These are phyloP conservation scores for Prunus mira DNA, from an alignment of 306 rosid genomes.

Conservation along the genomic window DNA sequence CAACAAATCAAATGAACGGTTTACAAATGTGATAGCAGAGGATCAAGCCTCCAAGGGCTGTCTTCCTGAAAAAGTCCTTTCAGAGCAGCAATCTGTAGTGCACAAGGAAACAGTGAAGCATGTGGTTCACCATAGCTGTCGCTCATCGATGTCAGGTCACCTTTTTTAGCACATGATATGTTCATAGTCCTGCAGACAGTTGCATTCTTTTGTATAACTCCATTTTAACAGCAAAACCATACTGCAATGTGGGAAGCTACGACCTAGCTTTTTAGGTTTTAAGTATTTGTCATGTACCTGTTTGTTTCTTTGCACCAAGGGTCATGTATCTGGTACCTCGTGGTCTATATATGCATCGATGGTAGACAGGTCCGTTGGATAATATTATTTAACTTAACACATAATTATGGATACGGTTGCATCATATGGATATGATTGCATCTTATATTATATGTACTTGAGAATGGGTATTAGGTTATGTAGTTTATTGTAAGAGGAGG, in stretches of 20 bases:
- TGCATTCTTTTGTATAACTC: neutral
- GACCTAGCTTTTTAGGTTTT: neutral
- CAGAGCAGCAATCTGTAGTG: constrained; percentile 20
- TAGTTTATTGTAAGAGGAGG: neutral
- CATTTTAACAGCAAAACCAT: neutral
- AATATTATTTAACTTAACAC: neutral
- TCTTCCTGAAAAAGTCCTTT: constrained; percentile 17
- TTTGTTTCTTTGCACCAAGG: neutral
- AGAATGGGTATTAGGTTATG: neutral
- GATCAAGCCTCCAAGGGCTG: constrained; percentile 31
- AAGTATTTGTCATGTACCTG: neutral
- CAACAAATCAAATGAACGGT: constrained; percentile 17
- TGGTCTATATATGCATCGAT: neutral
- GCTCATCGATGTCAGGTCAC: constrained; percentile 38
- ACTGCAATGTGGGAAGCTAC: neutral
- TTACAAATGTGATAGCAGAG: neutral
- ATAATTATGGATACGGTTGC: neutral
- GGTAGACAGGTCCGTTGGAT: neutral
- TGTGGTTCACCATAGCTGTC: constrained; percentile 36
- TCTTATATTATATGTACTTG: neutral
- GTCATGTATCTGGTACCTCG: neutral
- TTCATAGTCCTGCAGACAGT: neutral
- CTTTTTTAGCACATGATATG: constrained; percentile 9
- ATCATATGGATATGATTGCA: too few relatives aligned
- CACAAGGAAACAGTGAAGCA: constrained; percentile 46